Evolutionary conservation across 768 basidiomycete genomes (phyloP).

Genomic region (Daedaleopsis sinensis): DNA sequence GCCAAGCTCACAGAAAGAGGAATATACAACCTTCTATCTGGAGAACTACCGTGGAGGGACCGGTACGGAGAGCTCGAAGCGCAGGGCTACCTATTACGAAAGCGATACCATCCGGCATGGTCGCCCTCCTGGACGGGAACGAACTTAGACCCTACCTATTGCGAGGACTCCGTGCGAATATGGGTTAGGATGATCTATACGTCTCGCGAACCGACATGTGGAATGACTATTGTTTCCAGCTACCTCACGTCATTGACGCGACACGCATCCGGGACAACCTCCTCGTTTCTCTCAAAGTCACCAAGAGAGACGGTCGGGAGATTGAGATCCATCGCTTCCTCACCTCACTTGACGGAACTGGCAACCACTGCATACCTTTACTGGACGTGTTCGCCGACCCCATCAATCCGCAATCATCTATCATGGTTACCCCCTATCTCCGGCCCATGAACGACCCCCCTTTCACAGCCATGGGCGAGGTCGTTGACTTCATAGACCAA

Average conservation of each 20-base stretch:
- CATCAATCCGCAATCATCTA: background rate
- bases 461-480: constrained; percentile 26
- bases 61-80: constrained; percentile 9
- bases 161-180: constrained; percentile 15
- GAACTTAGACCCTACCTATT: constrained; percentile 7
- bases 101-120: constrained; percentile 18
- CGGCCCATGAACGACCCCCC: constrained; percentile 30
- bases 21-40: background rate
- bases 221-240: background rate
- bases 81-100: constrained; percentile 23
- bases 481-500: constrained; percentile 21
- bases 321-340: constrained; percentile 11
- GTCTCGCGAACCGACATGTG: no score
- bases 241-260: constrained; percentile 20
- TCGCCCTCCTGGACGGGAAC: constrained; percentile 20
- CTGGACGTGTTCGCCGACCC: constrained; percentile 26
- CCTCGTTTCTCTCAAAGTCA: constrained; percentile 15
- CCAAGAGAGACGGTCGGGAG: background rate
- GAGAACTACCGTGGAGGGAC: constrained; percentile 16
- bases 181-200: background rate
- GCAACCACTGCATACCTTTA: constrained; percentile 29
- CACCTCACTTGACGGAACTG: background rate
- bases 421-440: constrained; percentile 32
- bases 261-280: constrained; percentile 5
- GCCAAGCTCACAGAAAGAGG: background rate